These are phyloP conservation scores for Neonectria hederae DNA, from an alignment of 2,329 filamentous ascomycete genomes.

Conservation along the genomic window DNA sequence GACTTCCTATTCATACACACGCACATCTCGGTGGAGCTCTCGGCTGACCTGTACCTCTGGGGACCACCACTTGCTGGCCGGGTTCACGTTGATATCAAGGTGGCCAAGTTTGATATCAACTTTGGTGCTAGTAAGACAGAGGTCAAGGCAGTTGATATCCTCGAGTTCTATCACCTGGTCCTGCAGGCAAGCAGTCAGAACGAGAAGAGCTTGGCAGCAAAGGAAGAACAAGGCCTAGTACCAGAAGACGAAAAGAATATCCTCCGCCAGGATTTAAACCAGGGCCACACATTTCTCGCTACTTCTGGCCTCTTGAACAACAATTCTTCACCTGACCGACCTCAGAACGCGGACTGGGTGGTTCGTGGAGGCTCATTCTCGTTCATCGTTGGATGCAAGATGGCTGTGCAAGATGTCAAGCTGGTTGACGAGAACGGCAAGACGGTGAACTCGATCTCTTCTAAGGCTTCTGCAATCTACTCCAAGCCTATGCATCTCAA, in stretches of 20 bases:
- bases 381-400: background rate
- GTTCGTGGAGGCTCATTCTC: background rate
- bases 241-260: background rate
- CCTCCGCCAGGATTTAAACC: background rate
- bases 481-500: too few relatives aligned
- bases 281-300: background rate
- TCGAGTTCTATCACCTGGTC: background rate
- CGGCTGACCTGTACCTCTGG: conserved; percentile 28
- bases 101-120: too few relatives aligned
- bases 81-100: too few relatives aligned
- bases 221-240: too few relatives aligned
- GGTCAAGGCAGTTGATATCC: conserved; percentile 43
- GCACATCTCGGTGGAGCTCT: conserved; percentile 32
- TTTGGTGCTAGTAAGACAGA: too few relatives aligned
- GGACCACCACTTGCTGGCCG: conserved; percentile 39
- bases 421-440: background rate
- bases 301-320: background rate
- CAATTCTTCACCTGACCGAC: background rate
- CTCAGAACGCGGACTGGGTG: background rate
- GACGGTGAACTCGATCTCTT: too few relatives aligned
- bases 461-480: too few relatives aligned
- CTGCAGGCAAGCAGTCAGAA: background rate
- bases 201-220: background rate
- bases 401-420: background rate
- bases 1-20: conserved; percentile 42